Evolutionary conservation across 345 rosid species (phyloP), one percentile per base, ranked within the genome.

Genomic region (Orychophragmus violaceus): DNA sequence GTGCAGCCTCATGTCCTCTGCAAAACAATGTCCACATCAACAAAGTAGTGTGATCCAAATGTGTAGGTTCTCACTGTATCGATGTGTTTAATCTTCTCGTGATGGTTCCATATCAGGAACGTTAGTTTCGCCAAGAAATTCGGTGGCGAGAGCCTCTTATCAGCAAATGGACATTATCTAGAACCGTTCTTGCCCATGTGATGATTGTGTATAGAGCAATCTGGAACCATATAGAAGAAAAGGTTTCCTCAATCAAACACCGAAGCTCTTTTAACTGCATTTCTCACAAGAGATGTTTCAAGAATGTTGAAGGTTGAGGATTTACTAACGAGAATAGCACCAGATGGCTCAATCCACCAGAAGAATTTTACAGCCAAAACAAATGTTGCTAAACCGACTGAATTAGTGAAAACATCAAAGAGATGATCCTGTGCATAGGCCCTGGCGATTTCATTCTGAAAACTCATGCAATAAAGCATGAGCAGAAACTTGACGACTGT

Each of bases 11-110:
- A 84, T 89, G 60, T 89, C 86, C 68, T 71, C 82, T 0, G 87
- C 67, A 89, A 64, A 5, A 89, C 96, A 2, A 89, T 81, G 81
- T 89, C 89, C 0, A 89, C 94, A 74, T 89, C 94, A 56, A 87
- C 96, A 42, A 89, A 89, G 77, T 87, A 89, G 73, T 87, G 82
- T 1, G 86, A 78, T 5, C 96, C 94, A 55, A 85, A 85, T 3
- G 91, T 87, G 79, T 89, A 89, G 1, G 89, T 89, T 70, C 91
- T n/a, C n/a, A n/a, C n/a, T n/a, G n/a, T n/a, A n/a, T n/a, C n/a
- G n/a, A n/a, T n/a, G n/a, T n/a, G n/a, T 67, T 74, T 78, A 23
- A 89, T 85, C 66, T 80, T 81, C 60, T 87, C 76, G 25, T 85
- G 80, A 64, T 89, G 96, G 75, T 87, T 89, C 96, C 96, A 89